Conservation (phyloP, 257 asterid genomes). For the Handroanthus guayacan region DNA sequence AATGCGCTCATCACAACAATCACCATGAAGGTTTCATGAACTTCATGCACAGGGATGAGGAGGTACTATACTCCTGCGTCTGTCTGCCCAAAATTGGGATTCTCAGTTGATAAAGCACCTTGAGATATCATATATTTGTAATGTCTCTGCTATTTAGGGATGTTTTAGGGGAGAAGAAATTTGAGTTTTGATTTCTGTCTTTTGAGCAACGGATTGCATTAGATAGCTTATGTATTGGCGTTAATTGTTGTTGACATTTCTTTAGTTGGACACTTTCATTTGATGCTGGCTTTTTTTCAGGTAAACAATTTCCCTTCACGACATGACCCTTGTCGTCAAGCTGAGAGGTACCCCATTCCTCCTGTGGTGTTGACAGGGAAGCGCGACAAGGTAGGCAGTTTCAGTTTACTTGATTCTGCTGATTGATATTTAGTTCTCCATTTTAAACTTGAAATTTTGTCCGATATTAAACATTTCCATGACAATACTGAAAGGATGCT, state of each 20-base stretch:
- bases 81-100: not conserved
- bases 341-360: slow-evolving; percentile 71
- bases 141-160: not conserved
- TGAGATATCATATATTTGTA: not conserved
- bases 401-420: slow-evolving; percentile 14
- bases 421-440: not conserved
- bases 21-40: slow-evolving; percentile 82
- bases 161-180: not conserved
- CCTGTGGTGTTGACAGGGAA: slow-evolving; percentile 55
- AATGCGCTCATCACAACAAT: slow-evolving; percentile 69
- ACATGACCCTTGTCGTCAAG: slow-evolving; percentile 66
- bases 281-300: slow-evolving; percentile 37
- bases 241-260: not conserved
- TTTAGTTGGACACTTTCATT: slow-evolving; percentile 19
- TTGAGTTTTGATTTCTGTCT: not conserved
- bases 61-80: slow-evolving; percentile 47
- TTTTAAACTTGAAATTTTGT: not conserved
- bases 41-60: slow-evolving; percentile 84
- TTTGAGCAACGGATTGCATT: not conserved
- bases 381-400: slow-evolving; percentile 59
- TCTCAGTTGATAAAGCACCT: not conserved
- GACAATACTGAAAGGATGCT: not conserved
- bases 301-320: slow-evolving; percentile 86
- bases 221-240: not conserved
- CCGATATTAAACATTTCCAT: not conserved